Percentiles rank a stretch among this genome's conserved stretches.
Evolutionary conservation across 495 filamentous ascomycete species (phyloP).

Genomic region (Tuber magnatum): DNA sequence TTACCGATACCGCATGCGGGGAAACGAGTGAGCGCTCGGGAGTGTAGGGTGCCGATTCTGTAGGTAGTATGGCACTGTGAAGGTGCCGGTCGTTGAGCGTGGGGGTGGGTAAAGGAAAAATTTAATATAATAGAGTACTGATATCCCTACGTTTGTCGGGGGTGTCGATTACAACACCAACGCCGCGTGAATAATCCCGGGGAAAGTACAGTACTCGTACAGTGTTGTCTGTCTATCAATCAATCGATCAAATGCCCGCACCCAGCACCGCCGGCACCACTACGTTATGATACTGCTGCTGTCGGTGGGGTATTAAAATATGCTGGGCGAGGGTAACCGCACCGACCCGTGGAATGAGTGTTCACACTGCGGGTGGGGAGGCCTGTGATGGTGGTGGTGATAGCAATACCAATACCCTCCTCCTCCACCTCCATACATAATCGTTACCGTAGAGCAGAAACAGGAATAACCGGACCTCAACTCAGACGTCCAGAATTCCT

Average conservation of each 20-base stretch:
- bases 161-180: not conserved
- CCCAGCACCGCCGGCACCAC: not conserved
- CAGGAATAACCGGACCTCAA: no score
- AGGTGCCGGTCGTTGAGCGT: not conserved
- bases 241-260: no score
- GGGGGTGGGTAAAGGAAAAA: no score
- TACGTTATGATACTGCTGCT: not conserved
- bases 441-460: no score
- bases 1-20: not conserved
- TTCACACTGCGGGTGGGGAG: no score
- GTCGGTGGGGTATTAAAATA: not conserved
- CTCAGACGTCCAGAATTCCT: no score
- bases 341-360: not conserved
- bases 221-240: not conserved
- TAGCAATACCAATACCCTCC: no score
- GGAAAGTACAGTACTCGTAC: not conserved
- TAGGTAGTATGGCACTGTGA: no score
- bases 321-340: not conserved
- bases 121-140: not conserved
- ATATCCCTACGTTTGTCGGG: not conserved
- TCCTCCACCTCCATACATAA: no score
- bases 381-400: no score
- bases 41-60: no score
- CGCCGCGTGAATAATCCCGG: not conserved
- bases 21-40: not conserved